Evolutionary conservation across 2,329 filamentous ascomycete genomes (phyloP), one percentile per base, ranked within the genome.

Genomic region (Fusarium lyarnte): DNA sequence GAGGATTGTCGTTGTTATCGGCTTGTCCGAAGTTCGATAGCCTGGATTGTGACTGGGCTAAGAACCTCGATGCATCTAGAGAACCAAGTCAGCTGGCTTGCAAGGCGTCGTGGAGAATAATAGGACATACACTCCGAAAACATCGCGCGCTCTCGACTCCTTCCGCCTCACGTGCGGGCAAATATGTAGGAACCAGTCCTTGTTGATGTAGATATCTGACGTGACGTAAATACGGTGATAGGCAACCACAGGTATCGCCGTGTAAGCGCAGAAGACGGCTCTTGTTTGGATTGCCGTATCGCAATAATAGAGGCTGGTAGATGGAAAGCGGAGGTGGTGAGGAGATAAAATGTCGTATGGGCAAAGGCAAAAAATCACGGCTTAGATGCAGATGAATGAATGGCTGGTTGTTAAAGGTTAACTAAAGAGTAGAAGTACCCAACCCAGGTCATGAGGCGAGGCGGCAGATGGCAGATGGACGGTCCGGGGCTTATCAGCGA

Each of bases 1-100:
- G 66, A 58, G 72, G 72, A 42, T 70, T 66, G 36, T 75, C 77
- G 52, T 81, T 83, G 69, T 82, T 84, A 71, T 84, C 89, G 67
- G 88, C 83, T 80, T 92, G 89, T 83, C 86, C 88, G 68, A 94
- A 90, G 81, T 85, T 90, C 75, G 92, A 94, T 78, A 98, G 87
- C 72, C 94, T 92, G 69, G 95, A 97, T 86, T 97, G 95, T 75
- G 95, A 98, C 89, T 98, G 96, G 69, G 95, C 94, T 78, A 99
- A 90, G 82, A 99, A 99, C 77, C 92, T 92, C 75, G 95, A 98
- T 78, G 96, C 96, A 91, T 98, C 96, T 98, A 79, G 13, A 51
- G 41, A 59, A 41, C 21, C 35, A 65, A 52, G 66, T 76, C 59
- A 77, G 70, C 63, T 31, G 47, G 25, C 31, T 38, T 58, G 58